These are phyloP conservation scores for Achlya hypogyna DNA, from an alignment of 352 stramenopile species.

Conservation along the genomic window DNA sequence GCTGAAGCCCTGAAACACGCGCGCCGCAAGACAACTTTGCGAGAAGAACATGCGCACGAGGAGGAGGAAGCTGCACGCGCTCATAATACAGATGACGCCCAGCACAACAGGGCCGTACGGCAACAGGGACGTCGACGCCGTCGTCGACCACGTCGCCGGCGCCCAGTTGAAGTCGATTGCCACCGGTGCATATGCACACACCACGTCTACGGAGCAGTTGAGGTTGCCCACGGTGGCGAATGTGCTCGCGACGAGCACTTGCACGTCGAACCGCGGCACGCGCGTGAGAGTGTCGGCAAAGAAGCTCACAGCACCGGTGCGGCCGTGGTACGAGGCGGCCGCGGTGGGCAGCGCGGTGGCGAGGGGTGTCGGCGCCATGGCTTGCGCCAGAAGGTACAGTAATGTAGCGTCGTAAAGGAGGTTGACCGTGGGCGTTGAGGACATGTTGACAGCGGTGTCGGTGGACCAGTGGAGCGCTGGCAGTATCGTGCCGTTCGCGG, in stretches of 20 bases:
- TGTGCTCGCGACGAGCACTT: not conserved
- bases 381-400: not conserved
- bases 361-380: not conserved
- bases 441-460: not conserved
- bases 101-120: conserved; percentile 15
- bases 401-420: not conserved
- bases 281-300: not conserved
- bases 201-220: not conserved
- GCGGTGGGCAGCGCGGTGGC: not conserved
- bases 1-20: conserved; percentile 10
- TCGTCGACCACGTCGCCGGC: not conserved
- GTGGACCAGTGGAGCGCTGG: not conserved
- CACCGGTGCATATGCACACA: not conserved
- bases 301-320: not conserved
- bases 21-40: conserved; percentile 6
- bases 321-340: not conserved
- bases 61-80: conserved; percentile 7
- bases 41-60: conserved; percentile 17
- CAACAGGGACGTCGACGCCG: not conserved
- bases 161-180: not conserved
- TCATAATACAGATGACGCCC: conserved; percentile 11
- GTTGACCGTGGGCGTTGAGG: not conserved
- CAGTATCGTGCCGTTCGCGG: not conserved
- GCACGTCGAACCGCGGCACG: not conserved
- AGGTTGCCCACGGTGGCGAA: conserved; percentile 7